Base-by-base conservation (phyloP, 192 early-diverging fungal species). In the Backusella tarrabulga region DNA sequence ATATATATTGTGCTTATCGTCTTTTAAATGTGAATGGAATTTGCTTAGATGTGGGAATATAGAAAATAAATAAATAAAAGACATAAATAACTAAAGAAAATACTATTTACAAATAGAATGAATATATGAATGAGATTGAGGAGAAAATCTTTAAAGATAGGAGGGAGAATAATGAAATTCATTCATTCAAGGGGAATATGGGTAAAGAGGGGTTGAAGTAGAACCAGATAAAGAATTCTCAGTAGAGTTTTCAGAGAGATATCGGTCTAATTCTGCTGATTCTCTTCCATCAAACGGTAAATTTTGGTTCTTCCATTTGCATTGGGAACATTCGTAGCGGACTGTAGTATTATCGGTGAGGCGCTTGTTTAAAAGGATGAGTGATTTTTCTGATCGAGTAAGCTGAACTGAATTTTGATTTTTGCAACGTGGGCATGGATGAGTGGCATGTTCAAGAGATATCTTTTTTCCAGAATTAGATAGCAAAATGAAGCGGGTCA, bases 351-450 rank as follows among this genome's bases (percentile, higher is more conserved):
- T 77, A 41, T 80, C 74, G 1, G 75, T 75, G 26, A 83, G 74
- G 19, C 73, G 78, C 17, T 74, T 80, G 60, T 83, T 83, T 56
- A 83, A 63, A 17, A 83, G 15, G 34, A 80, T 77, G 0, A 83
- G 14, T 44, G 79, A 79, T 32, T 71, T 77, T 76, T 83, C 82
- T 9, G 75, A 72, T 67, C 82, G 71, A 8, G 79, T 83, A 26
- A 83, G 69, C 52, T 75, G 82, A n/a, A 83, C 82, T 1, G 78
- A 75, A 11, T 44, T 41, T 71, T 76, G 68, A 32, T 69, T 68
- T 75, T 83, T 83, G 50, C 82, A 83, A 38, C 73, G 70, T 46
- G 82, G 82, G 66, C 82, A 83, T 21, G 78, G 76, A 23, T 83
- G 82, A 9, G 56, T 44, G 32, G 68, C 74, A 36, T 80, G 75